phyloP scores from a whole-genome alignment of 2,329 filamentous ascomycete genomes.

The Talaromyces sp. region DNA sequence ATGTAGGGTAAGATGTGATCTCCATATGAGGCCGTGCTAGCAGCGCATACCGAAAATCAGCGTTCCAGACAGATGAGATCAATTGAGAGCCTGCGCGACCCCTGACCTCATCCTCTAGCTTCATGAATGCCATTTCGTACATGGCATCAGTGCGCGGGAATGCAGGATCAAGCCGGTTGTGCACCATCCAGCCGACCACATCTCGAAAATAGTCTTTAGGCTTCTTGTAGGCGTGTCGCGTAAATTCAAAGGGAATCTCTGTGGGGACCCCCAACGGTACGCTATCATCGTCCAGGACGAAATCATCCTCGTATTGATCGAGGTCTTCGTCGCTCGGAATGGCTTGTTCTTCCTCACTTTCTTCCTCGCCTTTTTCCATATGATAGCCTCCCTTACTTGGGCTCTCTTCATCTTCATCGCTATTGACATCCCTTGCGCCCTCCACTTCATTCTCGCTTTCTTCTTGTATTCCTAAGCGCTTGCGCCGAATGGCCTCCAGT shows the following conservation, averaged over 20 bases:
- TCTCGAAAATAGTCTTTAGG: constrained; percentile 72
- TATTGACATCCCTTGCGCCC: constrained; percentile 9
- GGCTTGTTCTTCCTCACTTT: constrained; percentile 36
- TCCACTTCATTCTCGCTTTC: constrained; percentile 20
- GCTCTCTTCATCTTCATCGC: constrained; percentile 14
- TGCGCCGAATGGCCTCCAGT: constrained; percentile 46
- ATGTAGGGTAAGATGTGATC: constrained; percentile 48
- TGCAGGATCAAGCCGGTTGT: constrained; percentile 73
- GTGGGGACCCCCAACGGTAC: constrained; percentile 61
- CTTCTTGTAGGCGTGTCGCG: constrained; percentile 65
- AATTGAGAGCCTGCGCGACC: constrained; percentile 72
- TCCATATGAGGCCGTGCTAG: constrained; percentile 66
- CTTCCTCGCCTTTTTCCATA: constrained; percentile 12
- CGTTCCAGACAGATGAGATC: constrained; percentile 70
- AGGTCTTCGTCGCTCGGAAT: constrained; percentile 46
- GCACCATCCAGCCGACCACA: constrained; percentile 78
- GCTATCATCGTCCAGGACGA: constrained; percentile 66
- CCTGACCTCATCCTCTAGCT: constrained; percentile 70
- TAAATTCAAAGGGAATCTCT: constrained; percentile 70
- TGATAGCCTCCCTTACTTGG: constrained; percentile 16
- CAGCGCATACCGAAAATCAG: constrained; percentile 67
- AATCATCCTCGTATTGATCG: constrained; percentile 64
- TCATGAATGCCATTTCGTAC: constrained; percentile 69
- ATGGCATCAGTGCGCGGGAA: constrained; percentile 66
- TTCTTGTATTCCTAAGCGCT: constrained; percentile 45